These are phyloP conservation scores for Teratosphaeria destructans DNA, from an alignment of 2,329 filamentous ascomycete genomes.

Conservation along the genomic window DNA sequence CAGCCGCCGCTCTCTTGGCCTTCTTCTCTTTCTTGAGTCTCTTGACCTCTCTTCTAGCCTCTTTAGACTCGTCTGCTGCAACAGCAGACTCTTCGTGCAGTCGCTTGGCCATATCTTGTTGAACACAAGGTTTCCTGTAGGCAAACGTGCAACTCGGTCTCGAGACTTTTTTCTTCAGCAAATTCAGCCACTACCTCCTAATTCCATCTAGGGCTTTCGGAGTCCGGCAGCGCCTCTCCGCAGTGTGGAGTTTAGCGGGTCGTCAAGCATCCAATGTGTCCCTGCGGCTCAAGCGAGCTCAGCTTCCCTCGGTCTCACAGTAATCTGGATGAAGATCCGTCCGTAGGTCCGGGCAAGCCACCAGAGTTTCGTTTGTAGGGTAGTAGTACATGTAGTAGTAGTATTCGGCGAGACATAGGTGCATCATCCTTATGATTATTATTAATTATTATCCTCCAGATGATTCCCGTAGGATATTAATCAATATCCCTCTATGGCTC, in stretches of 20 bases:
- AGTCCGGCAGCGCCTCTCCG: neutral
- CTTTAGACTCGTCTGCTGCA: conserved; percentile 6
- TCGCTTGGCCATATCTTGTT: conserved; percentile 12
- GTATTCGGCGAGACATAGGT: neutral
- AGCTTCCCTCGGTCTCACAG: neutral
- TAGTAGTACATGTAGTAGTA: neutral
- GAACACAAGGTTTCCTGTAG: neutral
- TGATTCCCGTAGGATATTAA: neutral
- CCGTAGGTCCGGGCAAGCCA: neutral
- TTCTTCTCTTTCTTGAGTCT: conserved; percentile 24
- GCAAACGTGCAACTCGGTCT: neutral
- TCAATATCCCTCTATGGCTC: conserved; percentile 5
- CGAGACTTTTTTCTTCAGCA: neutral
- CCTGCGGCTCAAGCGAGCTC: too few relatives aligned
- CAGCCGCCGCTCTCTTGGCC: conserved; percentile 17
- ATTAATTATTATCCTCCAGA: neutral
- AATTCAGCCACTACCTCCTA: neutral
- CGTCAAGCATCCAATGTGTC: too few relatives aligned
- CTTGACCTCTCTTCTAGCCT: conserved; percentile 11
- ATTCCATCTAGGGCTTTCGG: neutral
- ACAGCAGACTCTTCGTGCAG: conserved; percentile 9
- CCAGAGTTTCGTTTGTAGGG: neutral
- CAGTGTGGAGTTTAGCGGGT: neutral
- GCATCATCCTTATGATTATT: neutral
- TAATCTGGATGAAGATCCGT: too few relatives aligned